Percentiles rank a stretch among this genome's conserved stretches.
Conservation (phyloP, 768 basidiomycete species). For the Psilocybe sp. region DNA sequence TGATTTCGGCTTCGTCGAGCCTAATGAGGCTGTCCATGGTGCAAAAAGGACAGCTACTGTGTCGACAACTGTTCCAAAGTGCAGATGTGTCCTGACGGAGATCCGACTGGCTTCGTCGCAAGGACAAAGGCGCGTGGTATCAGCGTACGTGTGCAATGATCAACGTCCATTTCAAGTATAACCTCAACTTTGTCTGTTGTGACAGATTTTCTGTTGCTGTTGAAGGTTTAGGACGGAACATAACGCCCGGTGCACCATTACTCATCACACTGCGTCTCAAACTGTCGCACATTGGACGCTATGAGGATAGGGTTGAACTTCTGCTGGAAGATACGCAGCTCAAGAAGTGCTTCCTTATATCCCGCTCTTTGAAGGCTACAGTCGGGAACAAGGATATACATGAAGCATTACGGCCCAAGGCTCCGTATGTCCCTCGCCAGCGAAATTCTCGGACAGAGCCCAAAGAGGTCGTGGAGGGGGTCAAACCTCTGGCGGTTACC, state of each 20-base stretch:
- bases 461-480: slow-evolving; percentile 39
- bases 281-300: slow-evolving; percentile 40
- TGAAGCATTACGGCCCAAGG: slow-evolving; percentile 38
- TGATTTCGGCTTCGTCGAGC: slow-evolving; percentile 53
- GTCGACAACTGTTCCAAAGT: slow-evolving; percentile 28
- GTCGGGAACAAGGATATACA: slow-evolving; percentile 47
- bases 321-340: slow-evolving; percentile 45
- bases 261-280: slow-evolving; percentile 30
- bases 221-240: slow-evolving; percentile 10
- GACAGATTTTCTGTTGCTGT: slow-evolving; percentile 9
- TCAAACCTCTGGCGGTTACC: slow-evolving; percentile 36
- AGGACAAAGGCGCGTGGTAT: slow-evolving; percentile 14
- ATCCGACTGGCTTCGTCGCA: slow-evolving; percentile 29
- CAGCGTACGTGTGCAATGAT: slow-evolving; percentile 26
- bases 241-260: slow-evolving; percentile 23
- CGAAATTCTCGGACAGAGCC: slow-evolving; percentile 26
- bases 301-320: slow-evolving; percentile 52
- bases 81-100: slow-evolving; percentile 23
- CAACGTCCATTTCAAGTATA: neutral
- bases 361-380: slow-evolving; percentile 38
- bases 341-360: slow-evolving; percentile 45
- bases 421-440: slow-evolving; percentile 44
- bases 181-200: neutral
- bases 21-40: slow-evolving; percentile 24
- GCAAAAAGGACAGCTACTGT: slow-evolving; percentile 16